Evolutionary conservation across 2,329 filamentous ascomycete genomes (phyloP).

Genomic region (Penicillium vulpinum): DNA sequence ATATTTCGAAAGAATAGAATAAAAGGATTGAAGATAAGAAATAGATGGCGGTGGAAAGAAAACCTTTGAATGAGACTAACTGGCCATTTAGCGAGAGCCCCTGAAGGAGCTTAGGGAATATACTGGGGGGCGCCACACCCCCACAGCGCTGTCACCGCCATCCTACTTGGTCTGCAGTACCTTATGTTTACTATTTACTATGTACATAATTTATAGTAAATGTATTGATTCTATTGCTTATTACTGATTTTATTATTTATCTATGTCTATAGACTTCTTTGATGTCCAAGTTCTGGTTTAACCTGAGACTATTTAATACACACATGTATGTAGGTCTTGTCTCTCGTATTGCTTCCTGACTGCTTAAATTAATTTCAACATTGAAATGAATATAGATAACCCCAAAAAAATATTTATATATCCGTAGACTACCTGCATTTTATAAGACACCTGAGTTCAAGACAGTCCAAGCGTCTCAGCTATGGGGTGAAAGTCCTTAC

Average conservation of each 20-base stretch:
- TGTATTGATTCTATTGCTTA: background rate
- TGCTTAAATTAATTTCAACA: too few relatives aligned
- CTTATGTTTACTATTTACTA: background rate
- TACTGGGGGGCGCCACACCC: slow-evolving; percentile 27
- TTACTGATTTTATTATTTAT: background rate
- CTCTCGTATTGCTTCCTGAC: background rate
- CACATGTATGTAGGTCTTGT: background rate
- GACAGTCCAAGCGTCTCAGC: background rate
- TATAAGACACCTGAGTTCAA: too few relatives aligned
- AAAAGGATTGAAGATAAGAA: slow-evolving; percentile 15
- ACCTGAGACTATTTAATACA: background rate
- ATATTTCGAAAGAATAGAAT: slow-evolving; percentile 25
- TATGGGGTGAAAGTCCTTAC: background rate
- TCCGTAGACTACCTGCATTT: background rate
- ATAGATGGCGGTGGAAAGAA: slow-evolving; percentile 11
- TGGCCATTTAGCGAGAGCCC: slow-evolving; percentile 32
- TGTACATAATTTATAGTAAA: too few relatives aligned
- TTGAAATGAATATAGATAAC: too few relatives aligned
- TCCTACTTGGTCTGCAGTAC: slow-evolving; percentile 9
- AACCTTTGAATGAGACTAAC: slow-evolving; percentile 19
- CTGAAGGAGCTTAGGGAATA: slow-evolving; percentile 29
- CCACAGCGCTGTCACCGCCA: slow-evolving; percentile 30
- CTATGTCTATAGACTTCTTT: too few relatives aligned
- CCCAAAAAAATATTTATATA: background rate
- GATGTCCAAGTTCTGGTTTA: too few relatives aligned